A percentile compares a stretch with the other conserved stretches of the same genome.
These are phyloP conservation scores for Berberis thunbergii DNA, from an alignment of 164 flowering plant genomes.

Conservation along the genomic window DNA sequence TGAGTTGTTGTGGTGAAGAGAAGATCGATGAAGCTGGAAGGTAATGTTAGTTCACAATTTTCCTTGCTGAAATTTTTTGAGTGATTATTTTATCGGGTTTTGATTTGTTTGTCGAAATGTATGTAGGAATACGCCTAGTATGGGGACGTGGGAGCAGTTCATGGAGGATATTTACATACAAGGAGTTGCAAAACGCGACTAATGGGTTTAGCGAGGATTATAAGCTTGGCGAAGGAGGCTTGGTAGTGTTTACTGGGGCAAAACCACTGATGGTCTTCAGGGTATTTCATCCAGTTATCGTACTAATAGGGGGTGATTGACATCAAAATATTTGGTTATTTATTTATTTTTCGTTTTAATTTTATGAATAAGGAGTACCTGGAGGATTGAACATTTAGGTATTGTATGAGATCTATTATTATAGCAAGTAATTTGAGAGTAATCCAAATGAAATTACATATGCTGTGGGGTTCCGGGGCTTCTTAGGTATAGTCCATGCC, in stretches of 20 bases:
- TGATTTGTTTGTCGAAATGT: neutral
- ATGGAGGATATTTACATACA: slow-evolving; percentile 68
- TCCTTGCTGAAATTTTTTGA: neutral
- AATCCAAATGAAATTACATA: no score
- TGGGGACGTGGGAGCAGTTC: slow-evolving; percentile 11
- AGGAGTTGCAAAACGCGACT: slow-evolving; percentile 61
- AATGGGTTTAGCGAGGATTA: slow-evolving; percentile 63
- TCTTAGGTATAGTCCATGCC: no score
- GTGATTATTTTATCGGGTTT: neutral
- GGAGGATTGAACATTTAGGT: no score
- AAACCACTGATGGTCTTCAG: slow-evolving; percentile 67
- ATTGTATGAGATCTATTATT: no score
- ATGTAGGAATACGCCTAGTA: slow-evolving; percentile 18
- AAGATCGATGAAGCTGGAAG: slow-evolving; percentile 46
- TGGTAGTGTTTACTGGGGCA: slow-evolving; percentile 82
- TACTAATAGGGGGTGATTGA: no score
- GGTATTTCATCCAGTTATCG: slow-evolving; percentile 15
- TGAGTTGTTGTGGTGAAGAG: slow-evolving; percentile 45
- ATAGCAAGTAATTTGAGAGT: no score
- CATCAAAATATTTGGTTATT: no score
- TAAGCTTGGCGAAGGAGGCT: slow-evolving; percentile 83
- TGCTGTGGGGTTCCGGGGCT: no score
- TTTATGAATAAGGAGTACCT: no score
- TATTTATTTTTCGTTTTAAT: no score
- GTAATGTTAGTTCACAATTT: slow-evolving; percentile 12